Percentiles rank a stretch among this genome's conserved stretches.
phyloP scores from a whole-genome alignment of 2,329 filamentous ascomycete species.

The Canariomyces notabilis region DNA sequence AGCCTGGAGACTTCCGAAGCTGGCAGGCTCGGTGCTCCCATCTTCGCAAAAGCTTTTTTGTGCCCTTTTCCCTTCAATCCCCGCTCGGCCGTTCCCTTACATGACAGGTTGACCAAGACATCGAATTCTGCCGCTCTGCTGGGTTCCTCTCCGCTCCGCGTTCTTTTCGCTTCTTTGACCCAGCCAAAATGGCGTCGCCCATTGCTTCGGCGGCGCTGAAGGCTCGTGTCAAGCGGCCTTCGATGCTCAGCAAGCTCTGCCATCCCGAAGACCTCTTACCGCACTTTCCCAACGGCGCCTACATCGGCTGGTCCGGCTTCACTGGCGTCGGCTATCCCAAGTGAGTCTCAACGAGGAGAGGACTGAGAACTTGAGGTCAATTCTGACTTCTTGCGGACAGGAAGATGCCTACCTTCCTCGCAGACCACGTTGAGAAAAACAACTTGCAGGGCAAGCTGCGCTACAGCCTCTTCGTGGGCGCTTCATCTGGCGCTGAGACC shows the following conservation, averaged over 20 bases:
- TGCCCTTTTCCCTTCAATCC: background rate
- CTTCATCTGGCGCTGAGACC: constrained; percentile 83
- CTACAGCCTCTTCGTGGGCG: constrained; percentile 83
- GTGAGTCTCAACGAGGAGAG: constrained; percentile 35
- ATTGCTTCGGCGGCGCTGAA: constrained; percentile 68
- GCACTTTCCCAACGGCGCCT: constrained; percentile 77
- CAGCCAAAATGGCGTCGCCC: constrained; percentile 41
- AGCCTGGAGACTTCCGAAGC: background rate
- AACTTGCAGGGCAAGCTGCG: constrained; percentile 75
- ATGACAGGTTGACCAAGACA: background rate
- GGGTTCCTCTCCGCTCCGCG: background rate
- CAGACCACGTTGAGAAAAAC: constrained; percentile 86
- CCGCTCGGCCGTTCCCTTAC: background rate
- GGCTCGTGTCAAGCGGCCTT: constrained; percentile 68
- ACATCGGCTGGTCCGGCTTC: constrained; percentile 88
- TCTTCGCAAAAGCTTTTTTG: background rate
- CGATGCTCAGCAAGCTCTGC: constrained; percentile 74
- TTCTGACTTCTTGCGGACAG: constrained; percentile 38
- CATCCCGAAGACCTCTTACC: constrained; percentile 74
- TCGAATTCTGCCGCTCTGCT: background rate
- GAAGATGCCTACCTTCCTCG: constrained; percentile 77
- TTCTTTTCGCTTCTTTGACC: background rate
- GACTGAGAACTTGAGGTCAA: background rate
- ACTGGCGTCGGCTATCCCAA: constrained; percentile 88
- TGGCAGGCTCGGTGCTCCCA: background rate